These are phyloP conservation scores for Neonectria coccinea DNA, from an alignment of 2,329 filamentous ascomycete species.

Conservation along the genomic window DNA sequence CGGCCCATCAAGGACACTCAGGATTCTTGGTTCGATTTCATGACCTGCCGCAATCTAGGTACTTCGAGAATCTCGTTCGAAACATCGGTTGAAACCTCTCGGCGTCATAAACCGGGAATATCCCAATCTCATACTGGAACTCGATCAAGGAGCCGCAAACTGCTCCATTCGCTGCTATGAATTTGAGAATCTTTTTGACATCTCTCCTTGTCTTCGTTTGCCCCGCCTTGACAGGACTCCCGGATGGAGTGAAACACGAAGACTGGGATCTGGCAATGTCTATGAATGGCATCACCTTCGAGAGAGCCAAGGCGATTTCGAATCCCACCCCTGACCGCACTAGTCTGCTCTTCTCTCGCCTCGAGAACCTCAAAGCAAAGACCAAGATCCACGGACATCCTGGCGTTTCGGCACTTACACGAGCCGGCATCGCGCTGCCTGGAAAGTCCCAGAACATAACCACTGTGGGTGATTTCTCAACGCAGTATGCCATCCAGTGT, in stretches of 20 bases:
- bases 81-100: not conserved
- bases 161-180: constrained; percentile 3
- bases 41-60: not conserved
- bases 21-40: not conserved
- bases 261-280: constrained; percentile 51
- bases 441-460: constrained; percentile 54
- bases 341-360: constrained; percentile 49
- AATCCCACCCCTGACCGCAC: constrained; percentile 45
- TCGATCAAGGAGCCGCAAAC: not conserved
- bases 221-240: constrained; percentile 11
- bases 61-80: no score
- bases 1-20: not conserved
- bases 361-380: constrained; percentile 47
- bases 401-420: constrained; percentile 47
- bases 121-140: not conserved
- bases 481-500: constrained; percentile 57
- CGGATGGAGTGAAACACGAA: not conserved
- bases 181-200: not conserved
- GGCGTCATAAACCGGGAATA: no score
- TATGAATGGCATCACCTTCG: constrained; percentile 54
- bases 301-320: constrained; percentile 48
- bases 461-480: constrained; percentile 53
- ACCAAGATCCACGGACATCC: constrained; percentile 40
- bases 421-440: constrained; percentile 29
- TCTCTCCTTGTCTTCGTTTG: constrained; percentile 16